Conservation (phyloP, 352 stramenopile species). For the Globisporangium irregulare region DNA sequence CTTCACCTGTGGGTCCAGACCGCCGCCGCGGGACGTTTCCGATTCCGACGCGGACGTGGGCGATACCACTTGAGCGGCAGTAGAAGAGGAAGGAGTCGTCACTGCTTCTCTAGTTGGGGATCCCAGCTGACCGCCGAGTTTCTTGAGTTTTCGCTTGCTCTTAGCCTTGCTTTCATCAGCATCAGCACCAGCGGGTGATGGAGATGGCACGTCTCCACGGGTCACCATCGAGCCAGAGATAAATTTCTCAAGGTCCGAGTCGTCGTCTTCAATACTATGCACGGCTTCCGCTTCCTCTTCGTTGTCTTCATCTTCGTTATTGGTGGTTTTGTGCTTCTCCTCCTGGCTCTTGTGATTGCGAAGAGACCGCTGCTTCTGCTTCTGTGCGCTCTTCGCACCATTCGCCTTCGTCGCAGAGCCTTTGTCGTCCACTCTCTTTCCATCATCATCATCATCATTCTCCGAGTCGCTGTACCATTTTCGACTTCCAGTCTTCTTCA, state of each 20-base stretch:
- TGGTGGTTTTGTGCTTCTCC: constrained; percentile 9
- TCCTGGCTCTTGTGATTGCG: background rate
- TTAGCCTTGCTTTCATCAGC: background rate
- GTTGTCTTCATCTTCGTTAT: constrained; percentile 13
- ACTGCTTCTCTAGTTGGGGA: background rate
- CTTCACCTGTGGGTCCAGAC: constrained; percentile 12
- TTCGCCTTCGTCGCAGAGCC: background rate
- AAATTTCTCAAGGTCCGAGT: constrained; percentile 28
- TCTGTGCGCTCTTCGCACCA: background rate
- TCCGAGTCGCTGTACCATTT: constrained; percentile 64
- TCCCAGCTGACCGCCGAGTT: background rate
- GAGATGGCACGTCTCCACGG: background rate
- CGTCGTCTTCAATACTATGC: constrained; percentile 16
- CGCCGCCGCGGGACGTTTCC: constrained; percentile 11
- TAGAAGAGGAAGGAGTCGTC: background rate
- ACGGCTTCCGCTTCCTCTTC: constrained; percentile 7
- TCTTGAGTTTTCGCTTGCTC: constrained; percentile 7
- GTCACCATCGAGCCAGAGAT: constrained; percentile 23
- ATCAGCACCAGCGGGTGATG: background rate
- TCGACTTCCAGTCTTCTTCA: constrained; percentile 25
- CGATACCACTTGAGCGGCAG: constrained; percentile 6
- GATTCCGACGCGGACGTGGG: constrained; percentile 19
- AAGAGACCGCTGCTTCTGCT: background rate
- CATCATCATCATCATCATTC: constrained; percentile 27
- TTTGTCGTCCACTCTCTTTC: constrained; percentile 13